Evolutionary conservation across 345 rosid species (phyloP).

Genomic region (Turritis glabra): DNA sequence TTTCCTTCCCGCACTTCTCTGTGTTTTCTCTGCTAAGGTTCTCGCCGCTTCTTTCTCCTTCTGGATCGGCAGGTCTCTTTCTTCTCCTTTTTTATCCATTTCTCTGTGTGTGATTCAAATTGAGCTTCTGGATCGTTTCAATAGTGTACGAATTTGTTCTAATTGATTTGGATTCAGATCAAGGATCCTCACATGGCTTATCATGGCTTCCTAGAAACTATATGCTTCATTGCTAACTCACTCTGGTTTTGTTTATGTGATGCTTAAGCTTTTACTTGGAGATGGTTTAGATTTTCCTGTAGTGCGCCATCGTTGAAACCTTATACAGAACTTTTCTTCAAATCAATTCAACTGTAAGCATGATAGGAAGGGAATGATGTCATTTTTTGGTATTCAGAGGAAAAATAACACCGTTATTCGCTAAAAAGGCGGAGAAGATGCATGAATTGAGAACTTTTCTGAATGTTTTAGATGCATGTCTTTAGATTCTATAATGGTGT

Average conservation of each 20-base stretch:
- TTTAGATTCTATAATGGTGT: background rate
- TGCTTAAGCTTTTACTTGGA: slow-evolving; percentile 10
- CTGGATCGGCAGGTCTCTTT: slow-evolving; percentile 75
- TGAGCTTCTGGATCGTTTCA: background rate
- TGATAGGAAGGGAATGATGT: background rate
- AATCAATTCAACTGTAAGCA: background rate
- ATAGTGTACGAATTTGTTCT: background rate
- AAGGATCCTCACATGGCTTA: background rate
- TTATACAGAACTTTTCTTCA: background rate
- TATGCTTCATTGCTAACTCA: background rate
- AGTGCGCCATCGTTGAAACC: background rate
- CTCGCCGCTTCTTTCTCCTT: slow-evolving; percentile 93
- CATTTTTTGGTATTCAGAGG: background rate
- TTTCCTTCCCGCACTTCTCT: slow-evolving; percentile 73
- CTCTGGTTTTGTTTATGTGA: background rate
- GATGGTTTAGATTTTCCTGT: background rate
- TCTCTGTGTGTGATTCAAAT: background rate
- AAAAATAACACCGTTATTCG: background rate
- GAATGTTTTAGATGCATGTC: background rate
- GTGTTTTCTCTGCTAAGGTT: slow-evolving; percentile 77
- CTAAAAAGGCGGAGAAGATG: background rate
- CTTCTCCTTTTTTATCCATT: background rate
- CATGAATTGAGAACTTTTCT: background rate
- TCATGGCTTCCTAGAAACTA: background rate
- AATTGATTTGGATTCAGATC: background rate